Conservation (phyloP, 345 rosid genomes). For the Alliaria petiolata region DNA sequence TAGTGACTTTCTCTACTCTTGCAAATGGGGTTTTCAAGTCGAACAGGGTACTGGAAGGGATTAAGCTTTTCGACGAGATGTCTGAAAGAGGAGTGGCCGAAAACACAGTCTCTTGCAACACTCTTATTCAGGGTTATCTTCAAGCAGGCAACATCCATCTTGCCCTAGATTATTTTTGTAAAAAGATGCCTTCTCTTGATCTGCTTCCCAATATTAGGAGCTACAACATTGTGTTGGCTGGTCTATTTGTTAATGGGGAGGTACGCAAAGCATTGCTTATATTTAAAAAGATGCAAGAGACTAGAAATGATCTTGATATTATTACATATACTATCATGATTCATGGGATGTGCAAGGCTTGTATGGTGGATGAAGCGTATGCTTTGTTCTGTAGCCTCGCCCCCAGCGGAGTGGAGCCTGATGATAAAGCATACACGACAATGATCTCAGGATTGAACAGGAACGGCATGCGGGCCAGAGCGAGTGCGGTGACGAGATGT, state of each 20-base stretch:
- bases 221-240: slow-evolving; percentile 36
- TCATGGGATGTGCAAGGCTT: slow-evolving; percentile 34
- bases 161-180: slow-evolving; percentile 1
- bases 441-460: slow-evolving; percentile 22
- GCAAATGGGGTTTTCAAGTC: slow-evolving; percentile 36
- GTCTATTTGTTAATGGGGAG: slow-evolving; percentile 23
- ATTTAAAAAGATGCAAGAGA: slow-evolving; percentile 22
- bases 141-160: slow-evolving; percentile 9
- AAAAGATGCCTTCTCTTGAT: slow-evolving; percentile 32
- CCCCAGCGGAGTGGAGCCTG: slow-evolving; percentile 4
- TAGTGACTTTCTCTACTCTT: slow-evolving; percentile 35
- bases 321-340: slow-evolving; percentile 35
- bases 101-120: slow-evolving; percentile 26
- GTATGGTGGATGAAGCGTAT: slow-evolving; percentile 31
- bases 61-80: slow-evolving; percentile 23
- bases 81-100: slow-evolving; percentile 12
- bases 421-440: not conserved
- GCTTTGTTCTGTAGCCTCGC: slow-evolving; percentile 16
- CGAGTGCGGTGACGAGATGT: slow-evolving; percentile 2
- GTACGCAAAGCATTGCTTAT: slow-evolving; percentile 23
- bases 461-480: slow-evolving; percentile 13
- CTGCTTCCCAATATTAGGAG: slow-evolving; percentile 32
- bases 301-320: slow-evolving; percentile 27
- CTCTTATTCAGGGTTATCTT: slow-evolving; percentile 30
- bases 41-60: slow-evolving; percentile 27